Percentiles rank a stretch among this genome's conserved stretches.
These are phyloP conservation scores for Apiospora pterosperma DNA, from an alignment of 2,329 filamentous ascomycete genomes.

Conservation along the genomic window DNA sequence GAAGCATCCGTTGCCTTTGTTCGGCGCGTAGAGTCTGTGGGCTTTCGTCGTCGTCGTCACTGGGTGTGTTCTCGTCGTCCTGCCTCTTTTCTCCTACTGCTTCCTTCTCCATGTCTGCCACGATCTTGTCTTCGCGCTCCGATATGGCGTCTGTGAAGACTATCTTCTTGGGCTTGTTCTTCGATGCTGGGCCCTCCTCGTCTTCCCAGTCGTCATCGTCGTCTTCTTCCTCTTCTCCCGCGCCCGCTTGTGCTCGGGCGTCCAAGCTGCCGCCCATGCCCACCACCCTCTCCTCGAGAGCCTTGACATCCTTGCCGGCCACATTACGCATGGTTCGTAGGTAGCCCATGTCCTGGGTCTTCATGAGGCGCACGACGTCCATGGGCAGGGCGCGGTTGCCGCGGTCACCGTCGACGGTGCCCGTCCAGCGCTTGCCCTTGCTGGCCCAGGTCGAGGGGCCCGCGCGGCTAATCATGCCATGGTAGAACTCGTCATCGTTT, in stretches of 20 bases:
- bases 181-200: slow-evolving; percentile 15
- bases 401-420: slow-evolving; percentile 55
- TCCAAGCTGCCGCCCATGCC: slow-evolving; percentile 35
- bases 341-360: slow-evolving; percentile 67
- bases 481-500: slow-evolving; percentile 73
- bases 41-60: slow-evolving; percentile 32
- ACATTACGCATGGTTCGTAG: slow-evolving; percentile 60
- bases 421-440: slow-evolving; percentile 49
- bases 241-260: slow-evolving; percentile 6
- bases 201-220: slow-evolving; percentile 28
- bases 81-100: not conserved
- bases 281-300: slow-evolving; percentile 51
- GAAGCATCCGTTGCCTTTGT: slow-evolving; percentile 37
- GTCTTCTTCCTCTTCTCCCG: slow-evolving; percentile 23
- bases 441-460: slow-evolving; percentile 50
- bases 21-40: slow-evolving; percentile 33
- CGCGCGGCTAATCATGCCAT: slow-evolving; percentile 62
- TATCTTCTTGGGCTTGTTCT: slow-evolving; percentile 41
- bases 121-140: slow-evolving; percentile 29
- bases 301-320: slow-evolving; percentile 53
- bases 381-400: slow-evolving; percentile 53
- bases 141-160: slow-evolving; percentile 44
- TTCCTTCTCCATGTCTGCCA: slow-evolving; percentile 15
- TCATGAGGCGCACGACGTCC: slow-evolving; percentile 59
- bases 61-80: slow-evolving; percentile 16